phyloP scores from a whole-genome alignment of 2,329 filamentous ascomycete species.

The Penicillium sp. region DNA sequence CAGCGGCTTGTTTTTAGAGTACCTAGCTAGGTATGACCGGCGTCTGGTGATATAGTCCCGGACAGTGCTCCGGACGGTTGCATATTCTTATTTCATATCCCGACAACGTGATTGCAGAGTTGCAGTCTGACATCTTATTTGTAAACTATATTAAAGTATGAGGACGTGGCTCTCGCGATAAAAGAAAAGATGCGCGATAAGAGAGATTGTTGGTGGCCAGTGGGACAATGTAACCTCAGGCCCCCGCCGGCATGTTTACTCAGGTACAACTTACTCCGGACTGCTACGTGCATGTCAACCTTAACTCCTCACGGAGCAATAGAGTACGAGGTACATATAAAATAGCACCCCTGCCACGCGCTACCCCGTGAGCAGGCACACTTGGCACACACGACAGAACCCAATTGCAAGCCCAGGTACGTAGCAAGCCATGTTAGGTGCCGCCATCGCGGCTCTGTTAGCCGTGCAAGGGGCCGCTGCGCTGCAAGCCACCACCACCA shows the following conservation, averaged over 20 bases:
- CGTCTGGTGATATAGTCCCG: too few species aligned
- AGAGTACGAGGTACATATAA: not conserved
- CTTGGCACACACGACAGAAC: not conserved
- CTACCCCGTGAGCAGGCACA: not conserved
- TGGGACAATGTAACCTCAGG: not conserved
- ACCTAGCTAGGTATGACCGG: too few species aligned
- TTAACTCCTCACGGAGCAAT: not conserved
- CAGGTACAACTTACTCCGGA: too few species aligned
- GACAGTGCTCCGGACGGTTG: too few species aligned
- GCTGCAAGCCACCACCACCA: conserved; percentile 2
- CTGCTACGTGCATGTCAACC: too few species aligned
- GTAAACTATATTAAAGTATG: not conserved
- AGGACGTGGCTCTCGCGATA: not conserved
- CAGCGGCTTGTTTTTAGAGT: too few species aligned
- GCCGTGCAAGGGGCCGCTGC: conserved; percentile 6
- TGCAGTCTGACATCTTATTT: not conserved
- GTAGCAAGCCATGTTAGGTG: not conserved
- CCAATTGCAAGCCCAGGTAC: not conserved
- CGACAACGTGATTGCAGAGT: too few species aligned
- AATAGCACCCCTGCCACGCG: not conserved
- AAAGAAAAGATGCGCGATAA: not conserved
- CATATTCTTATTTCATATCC: too few species aligned
- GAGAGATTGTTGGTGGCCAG: too few species aligned
- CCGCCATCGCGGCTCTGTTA: conserved; percentile 3
- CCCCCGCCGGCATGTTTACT: not conserved